Base-by-base conservation (phyloP, 1,139 yeast species). In the Scheffersomyces titani region DNA sequence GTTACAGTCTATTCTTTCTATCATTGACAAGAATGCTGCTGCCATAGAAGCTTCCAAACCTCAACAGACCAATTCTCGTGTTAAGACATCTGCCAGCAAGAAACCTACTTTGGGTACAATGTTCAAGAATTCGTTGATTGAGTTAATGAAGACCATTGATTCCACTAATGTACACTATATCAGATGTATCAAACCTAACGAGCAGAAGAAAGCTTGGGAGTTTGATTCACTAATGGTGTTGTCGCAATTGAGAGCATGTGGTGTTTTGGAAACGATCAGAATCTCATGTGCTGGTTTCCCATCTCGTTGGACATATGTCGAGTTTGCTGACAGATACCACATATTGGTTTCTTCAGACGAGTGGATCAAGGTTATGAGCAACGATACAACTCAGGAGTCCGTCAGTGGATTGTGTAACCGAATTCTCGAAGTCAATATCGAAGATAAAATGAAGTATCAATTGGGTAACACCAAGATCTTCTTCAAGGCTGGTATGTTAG, bases 231-330 rank as follows among this genome's bases (percentile, higher is more conserved):
- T 93, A 55, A 92, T 94, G 98, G 99, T 94, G 51, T 81, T 94
- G 61, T 89, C 97, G 6, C 99, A 94, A 74, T 82, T 94, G 63
- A 86, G 99, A 69, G 99, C 99, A 18, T 94, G 99, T 81, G 99
- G 99, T 87, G 99, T 94, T 53, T 81, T 94, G 65, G 99, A 96
- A 74, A 94, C 99, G 1, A 94, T 94, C 69, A 82, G 97, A 66
- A 94, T 94, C 54, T 93, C 98, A 9, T 93, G 98, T 76, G 98
- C 97, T 53, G 99, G 99, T 47, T 94, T 92, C 82, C 99, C 99
- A 44, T 89, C 98, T 0, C 83, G 98, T 70, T 92, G 98, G 96
- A 85, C 97, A 1, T 94, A 92, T 70, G 93, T 89, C 55, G 99
- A 94, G 70, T 94, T 94, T 78, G 97, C 94, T 49, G 86, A 88